phyloP scores from a whole-genome alignment of 768 basidiomycete genomes.

The Pulveroboletus sp. region DNA sequence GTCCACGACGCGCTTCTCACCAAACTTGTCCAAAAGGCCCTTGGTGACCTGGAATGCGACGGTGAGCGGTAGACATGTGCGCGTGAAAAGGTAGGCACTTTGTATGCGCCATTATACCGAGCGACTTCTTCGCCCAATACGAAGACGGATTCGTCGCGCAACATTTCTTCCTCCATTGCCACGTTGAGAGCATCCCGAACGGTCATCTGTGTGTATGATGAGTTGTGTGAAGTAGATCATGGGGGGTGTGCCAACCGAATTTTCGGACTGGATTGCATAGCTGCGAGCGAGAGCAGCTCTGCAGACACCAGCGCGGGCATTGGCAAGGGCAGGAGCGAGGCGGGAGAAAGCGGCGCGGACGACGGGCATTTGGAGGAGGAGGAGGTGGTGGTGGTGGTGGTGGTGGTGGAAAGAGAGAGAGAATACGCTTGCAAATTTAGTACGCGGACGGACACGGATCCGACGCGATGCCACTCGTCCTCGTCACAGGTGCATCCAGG shows the following conservation, averaged over 20 bases:
- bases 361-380: slow-evolving; percentile 45
- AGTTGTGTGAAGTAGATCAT: slow-evolving; percentile 18
- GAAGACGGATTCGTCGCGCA: slow-evolving; percentile 92
- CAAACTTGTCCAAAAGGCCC: slow-evolving; percentile 98
- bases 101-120: slow-evolving; percentile 97
- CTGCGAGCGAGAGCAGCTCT: slow-evolving; percentile 47
- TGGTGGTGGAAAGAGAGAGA: slow-evolving; percentile 7
- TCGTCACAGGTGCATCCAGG: slow-evolving; percentile 88
- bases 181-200: slow-evolving; percentile 96
- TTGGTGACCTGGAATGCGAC: slow-evolving; percentile 76
- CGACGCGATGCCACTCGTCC: slow-evolving; percentile 49
- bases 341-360: slow-evolving; percentile 64
- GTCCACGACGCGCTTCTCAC: slow-evolving; percentile 97
- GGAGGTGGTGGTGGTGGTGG: slow-evolving; percentile 11
- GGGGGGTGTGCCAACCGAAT: slow-evolving; percentile 41
- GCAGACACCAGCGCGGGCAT: slow-evolving; percentile 43
- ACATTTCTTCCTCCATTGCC: slow-evolving; percentile 99
- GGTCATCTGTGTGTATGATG: slow-evolving; percentile 67
- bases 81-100: slow-evolving; percentile 44
- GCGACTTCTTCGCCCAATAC: slow-evolving; percentile 98
- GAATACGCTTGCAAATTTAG: slow-evolving; percentile 14
- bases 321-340: slow-evolving; percentile 47
- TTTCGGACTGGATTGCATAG: slow-evolving; percentile 61
- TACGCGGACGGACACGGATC: slow-evolving; percentile 25
- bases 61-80: slow-evolving; percentile 11